These are phyloP conservation scores for Suhomyces sp. DNA, from an alignment of 805 yeast genomes.

Conservation along the genomic window DNA sequence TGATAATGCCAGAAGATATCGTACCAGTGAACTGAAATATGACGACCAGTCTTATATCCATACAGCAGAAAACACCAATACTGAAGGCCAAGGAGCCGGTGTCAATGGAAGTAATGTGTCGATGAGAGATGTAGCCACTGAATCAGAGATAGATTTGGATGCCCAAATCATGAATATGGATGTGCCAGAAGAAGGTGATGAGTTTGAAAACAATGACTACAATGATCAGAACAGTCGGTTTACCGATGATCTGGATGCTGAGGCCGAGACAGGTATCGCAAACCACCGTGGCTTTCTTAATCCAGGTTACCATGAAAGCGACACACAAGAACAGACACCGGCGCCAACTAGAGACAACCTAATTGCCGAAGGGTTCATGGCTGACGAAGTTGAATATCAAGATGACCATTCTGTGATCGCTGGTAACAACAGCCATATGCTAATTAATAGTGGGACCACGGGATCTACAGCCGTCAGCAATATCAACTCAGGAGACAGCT, in stretches of 20 bases:
- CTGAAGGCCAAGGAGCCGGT: constrained; percentile 11
- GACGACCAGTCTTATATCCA: constrained; percentile 17
- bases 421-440: constrained; percentile 15
- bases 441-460: constrained; percentile 14
- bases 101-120: constrained; percentile 9
- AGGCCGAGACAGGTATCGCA: not conserved
- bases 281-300: not conserved
- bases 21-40: constrained; percentile 9
- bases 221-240: constrained; percentile 2
- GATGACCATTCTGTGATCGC: constrained; percentile 32
- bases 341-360: constrained; percentile 3
- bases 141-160: constrained; percentile 39
- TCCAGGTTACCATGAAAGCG: not conserved
- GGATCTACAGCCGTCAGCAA: constrained; percentile 8
- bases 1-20: constrained; percentile 15
- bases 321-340: not conserved
- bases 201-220: constrained; percentile 12
- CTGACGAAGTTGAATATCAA: constrained; percentile 46
- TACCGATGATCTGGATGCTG: not conserved
- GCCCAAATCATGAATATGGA: constrained; percentile 45
- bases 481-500: constrained; percentile 14
- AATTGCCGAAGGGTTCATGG: constrained; percentile 45
- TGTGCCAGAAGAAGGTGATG: constrained; percentile 22
- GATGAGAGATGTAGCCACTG: constrained; percentile 2
- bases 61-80: constrained; percentile 22